A percentile compares a stretch with the other conserved stretches of the same genome.
phyloP scores from a whole-genome alignment of 768 basidiomycete genomes.

The Cystofilobasidium macerans region DNA sequence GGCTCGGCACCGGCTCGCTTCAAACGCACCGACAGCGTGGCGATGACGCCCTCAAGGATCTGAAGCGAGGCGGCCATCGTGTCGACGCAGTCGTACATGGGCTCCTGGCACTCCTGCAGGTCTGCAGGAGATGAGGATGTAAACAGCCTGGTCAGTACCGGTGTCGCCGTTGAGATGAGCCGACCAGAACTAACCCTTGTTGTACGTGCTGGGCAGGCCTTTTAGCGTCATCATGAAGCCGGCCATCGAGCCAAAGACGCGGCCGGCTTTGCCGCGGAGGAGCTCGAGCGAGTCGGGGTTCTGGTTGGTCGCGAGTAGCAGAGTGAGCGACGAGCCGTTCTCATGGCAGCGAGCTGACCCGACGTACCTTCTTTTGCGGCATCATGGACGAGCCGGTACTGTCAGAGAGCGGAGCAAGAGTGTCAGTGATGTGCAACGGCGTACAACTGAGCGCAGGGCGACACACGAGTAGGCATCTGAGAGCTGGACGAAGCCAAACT shows the following conservation, averaged over 20 bases:
- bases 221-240: constrained; percentile 97
- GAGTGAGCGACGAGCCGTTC: background rate
- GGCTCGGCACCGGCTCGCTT: background rate
- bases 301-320: background rate
- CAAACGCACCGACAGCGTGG: constrained; percentile 66
- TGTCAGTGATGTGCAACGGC: constrained; percentile 2
- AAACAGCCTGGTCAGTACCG: no score
- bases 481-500: constrained; percentile 91
- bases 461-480: constrained; percentile 91
- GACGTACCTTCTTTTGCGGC: constrained; percentile 95
- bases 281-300: constrained; percentile 73
- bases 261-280: constrained; percentile 85
- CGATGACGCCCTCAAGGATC: constrained; percentile 88
- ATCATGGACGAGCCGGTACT: constrained; percentile 99
- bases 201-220: constrained; percentile 95
- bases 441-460: background rate
- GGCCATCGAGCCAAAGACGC: constrained; percentile 92
- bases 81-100: constrained; percentile 85
- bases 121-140: no score
- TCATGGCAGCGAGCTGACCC: background rate
- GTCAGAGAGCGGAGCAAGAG: constrained; percentile 11
- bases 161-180: background rate
- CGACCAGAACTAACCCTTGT: constrained; percentile 51
- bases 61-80: constrained; percentile 75
- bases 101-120: constrained; percentile 96